phyloP scores from a whole-genome alignment of 2,329 filamentous ascomycete species.

The Claviceps pusilla region DNA sequence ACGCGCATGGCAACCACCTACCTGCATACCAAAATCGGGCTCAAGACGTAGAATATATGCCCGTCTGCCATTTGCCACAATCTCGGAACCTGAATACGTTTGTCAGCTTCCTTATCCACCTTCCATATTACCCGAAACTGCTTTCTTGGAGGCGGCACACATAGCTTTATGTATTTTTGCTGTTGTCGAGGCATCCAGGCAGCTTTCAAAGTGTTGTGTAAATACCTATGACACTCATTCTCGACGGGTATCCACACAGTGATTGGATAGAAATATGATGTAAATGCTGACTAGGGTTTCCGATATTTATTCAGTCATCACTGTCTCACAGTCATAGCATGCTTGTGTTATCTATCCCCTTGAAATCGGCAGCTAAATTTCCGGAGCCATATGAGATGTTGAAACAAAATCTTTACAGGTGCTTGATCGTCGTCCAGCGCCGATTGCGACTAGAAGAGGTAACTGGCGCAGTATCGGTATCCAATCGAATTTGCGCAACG shows the following conservation, averaged over 20 bases:
- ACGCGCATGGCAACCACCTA: neutral
- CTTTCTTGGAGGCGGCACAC: neutral
- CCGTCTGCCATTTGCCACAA: neutral
- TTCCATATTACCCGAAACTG: neutral
- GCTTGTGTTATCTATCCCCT: neutral
- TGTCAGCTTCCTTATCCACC: neutral
- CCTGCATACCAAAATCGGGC: too few relatives aligned
- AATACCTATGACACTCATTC: neutral
- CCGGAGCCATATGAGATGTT: slow-evolving; percentile 1
- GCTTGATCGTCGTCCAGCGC: neutral
- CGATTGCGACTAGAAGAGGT: neutral
- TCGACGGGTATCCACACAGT: neutral
- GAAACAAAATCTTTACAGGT: neutral
- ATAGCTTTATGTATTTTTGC: neutral
- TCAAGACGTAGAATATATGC: too few relatives aligned
- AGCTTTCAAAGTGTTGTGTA: neutral
- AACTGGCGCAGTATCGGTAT: neutral
- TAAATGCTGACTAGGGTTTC: neutral
- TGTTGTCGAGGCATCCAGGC: neutral
- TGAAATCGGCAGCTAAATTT: neutral
- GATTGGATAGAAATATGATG: neutral
- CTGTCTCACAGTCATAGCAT: neutral
- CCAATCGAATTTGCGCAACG: neutral
- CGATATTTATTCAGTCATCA: neutral
- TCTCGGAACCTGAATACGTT: neutral